Conservation (phyloP, 345 rosid genomes). For the Bruguiera gymnorhiza region DNA sequence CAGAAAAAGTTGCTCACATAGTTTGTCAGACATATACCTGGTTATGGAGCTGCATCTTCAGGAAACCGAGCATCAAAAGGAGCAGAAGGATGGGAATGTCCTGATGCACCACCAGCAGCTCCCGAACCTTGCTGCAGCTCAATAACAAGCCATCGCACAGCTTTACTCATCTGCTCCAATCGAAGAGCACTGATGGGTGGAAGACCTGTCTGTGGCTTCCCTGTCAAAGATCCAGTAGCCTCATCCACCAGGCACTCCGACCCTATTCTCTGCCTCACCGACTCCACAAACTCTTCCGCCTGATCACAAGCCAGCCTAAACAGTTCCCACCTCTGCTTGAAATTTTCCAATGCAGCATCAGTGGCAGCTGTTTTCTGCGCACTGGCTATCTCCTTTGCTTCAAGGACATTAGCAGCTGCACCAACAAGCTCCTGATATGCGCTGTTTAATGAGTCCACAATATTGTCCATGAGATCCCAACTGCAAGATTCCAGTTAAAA, state of each 20-base stretch:
- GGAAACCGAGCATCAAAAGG: constrained; percentile 83
- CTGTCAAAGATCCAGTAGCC: constrained; percentile 63
- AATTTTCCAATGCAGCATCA: constrained; percentile 70
- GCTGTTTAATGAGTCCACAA: constrained; percentile 63
- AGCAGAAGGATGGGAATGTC: constrained; percentile 52
- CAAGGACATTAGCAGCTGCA: constrained; percentile 75
- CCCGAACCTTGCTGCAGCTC: constrained; percentile 88
- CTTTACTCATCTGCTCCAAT: constrained; percentile 98
- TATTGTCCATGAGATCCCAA: constrained; percentile 48
- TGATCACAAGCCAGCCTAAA: constrained; percentile 94
- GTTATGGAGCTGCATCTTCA: constrained; percentile 75
- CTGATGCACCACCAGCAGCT: constrained; percentile 37
- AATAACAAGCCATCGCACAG: constrained; percentile 85
- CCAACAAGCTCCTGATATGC: constrained; percentile 81
- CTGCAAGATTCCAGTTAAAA: background rate
- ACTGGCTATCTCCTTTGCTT: constrained; percentile 57
- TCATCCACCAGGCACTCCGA: constrained; percentile 93
- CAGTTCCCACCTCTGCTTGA: constrained; percentile 91
- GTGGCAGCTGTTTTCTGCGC: constrained; percentile 53
- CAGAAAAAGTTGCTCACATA: no score
- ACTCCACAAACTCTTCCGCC: constrained; percentile 94
- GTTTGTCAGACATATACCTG: background rate
- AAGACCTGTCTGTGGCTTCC: constrained; percentile 57
- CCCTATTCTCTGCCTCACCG: constrained; percentile 84
- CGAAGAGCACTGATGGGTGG: constrained; percentile 93